These are phyloP conservation scores for Sinapis alba DNA, from an alignment of 441 rosid species.

Conservation along the genomic window DNA sequence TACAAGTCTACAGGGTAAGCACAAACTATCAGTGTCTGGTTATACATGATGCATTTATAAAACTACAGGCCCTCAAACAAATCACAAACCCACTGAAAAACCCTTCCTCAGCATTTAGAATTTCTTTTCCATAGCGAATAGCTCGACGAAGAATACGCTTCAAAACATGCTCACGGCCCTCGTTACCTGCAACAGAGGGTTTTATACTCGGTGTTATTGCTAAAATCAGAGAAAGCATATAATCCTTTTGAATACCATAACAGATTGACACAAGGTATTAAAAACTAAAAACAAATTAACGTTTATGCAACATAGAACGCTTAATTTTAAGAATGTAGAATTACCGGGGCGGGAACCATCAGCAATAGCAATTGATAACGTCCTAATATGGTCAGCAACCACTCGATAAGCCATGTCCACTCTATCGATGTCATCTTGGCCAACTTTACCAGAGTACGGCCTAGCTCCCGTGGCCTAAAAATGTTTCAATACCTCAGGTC, in stretches of 20 bases:
- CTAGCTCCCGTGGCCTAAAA: constrained; percentile 73
- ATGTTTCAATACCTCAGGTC: not conserved
- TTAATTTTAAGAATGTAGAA: constrained; percentile 35
- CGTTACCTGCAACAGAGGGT: not conserved
- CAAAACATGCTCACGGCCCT: not conserved
- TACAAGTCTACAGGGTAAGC: too few species aligned
- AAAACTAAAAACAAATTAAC: too few species aligned
- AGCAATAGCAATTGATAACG: constrained; percentile 85
- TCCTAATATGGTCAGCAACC: constrained; percentile 88
- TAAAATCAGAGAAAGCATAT: too few species aligned
- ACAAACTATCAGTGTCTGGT: too few species aligned
- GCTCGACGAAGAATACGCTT: not conserved
- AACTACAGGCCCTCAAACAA: too few species aligned
- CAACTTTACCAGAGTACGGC: constrained; percentile 85
- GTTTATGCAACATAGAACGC: too few species aligned
- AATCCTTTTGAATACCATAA: too few species aligned
- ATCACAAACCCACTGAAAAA: too few species aligned
- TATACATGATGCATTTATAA: too few species aligned
- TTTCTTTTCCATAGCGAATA: not conserved
- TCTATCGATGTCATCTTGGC: constrained; percentile 63
- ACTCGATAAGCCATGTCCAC: constrained; percentile 93
- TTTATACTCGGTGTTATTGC: too few species aligned
- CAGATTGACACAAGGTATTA: too few species aligned
- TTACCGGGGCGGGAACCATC: constrained; percentile 96
- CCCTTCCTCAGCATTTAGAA: not conserved